Evolutionary conservation across 768 basidiomycete species (phyloP), one percentile per base, ranked within the genome.

Genomic region (Rhizopogon sp.): DNA sequence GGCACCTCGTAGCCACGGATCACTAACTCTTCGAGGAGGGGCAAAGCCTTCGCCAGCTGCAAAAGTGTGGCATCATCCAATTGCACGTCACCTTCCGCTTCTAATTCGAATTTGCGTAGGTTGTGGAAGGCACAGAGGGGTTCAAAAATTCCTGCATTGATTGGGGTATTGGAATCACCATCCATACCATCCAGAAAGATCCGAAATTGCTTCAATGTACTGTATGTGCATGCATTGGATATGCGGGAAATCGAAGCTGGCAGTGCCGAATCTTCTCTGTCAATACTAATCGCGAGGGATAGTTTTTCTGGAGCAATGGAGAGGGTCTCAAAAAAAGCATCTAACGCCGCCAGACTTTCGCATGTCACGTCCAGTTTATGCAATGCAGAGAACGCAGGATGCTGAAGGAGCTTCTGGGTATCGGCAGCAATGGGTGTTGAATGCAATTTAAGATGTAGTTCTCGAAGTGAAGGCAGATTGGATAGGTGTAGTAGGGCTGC

Each of bases 31-130:
- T 55, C 51, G 1, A 55, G 41, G 22, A 31, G 16, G n/a, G 55
- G 55, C 50, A 39, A 52, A 35, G 55, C 55, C 16, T 13, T 52
- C 7, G 20, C 50, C 41, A 52, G 33, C 29, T 56, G 7, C 20
- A 28, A 14, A 13, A 56, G 39, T 39, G 16, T 16, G 39, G 17
- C 17, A 9, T 54, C 35, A 40, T 51, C 29, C 14, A 54, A 39
- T 14, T 3, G 29, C 31, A 46, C 45, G 3, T 40, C 16, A 8
- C 5, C 6, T n/a, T 8, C 0, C 31, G 7, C 8, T 6, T 20
- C 6, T 7, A 35, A 22, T 33, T 35, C 5, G 20, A 49, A 4
- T 13, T 35, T 16, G 20, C 33, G 46, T 14, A 47, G 20, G 11
- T 47, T 35, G 17, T 8, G 46, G 2, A 49, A 22, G 8, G 46